A percentile compares a stretch with the other conserved stretches of the same genome.
phyloP scores from a whole-genome alignment of 306 rosid genomes.

The Gastrolobium villosum region DNA sequence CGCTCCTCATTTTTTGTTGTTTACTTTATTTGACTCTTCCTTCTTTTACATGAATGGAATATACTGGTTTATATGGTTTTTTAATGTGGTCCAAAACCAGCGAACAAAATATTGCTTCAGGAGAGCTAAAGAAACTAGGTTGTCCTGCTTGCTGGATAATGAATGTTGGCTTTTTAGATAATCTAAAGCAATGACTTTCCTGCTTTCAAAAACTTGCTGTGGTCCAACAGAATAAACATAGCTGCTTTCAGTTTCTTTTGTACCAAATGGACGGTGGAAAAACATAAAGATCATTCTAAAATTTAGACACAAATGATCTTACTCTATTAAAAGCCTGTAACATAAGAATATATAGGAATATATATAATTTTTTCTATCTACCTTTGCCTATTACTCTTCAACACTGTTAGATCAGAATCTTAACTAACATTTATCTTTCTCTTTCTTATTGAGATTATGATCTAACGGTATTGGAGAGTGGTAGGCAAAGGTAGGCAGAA shows the following conservation, averaged over 20 bases:
- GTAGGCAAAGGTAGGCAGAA: no score
- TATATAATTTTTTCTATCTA: no score
- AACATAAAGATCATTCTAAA: constrained; percentile 4
- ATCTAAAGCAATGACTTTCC: constrained; percentile 42
- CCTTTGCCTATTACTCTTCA: no score
- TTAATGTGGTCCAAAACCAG: constrained; percentile 56
- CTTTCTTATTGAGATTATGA: no score
- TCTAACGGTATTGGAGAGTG: no score
- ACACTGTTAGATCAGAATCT: no score
- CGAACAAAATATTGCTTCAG: constrained; percentile 19
- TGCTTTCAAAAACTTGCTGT: constrained; percentile 31
- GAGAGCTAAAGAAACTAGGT: constrained; percentile 43
- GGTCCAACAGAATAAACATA: constrained; percentile 18
- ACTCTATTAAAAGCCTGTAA: neutral
- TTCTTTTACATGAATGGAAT: constrained; percentile 37
- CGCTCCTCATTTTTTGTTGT: constrained; percentile 18
- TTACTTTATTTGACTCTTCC: constrained; percentile 14
- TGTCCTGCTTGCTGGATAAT: constrained; percentile 42
- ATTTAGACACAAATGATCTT: constrained; percentile 26
- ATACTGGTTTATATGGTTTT: neutral
- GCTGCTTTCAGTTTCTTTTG: constrained; percentile 41
- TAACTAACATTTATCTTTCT: no score
- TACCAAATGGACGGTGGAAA: constrained; percentile 64
- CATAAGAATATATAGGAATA: neutral
- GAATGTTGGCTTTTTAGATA: constrained; percentile 51